Percentiles rank a stretch among this genome's conserved stretches.
Evolutionary conservation across 2,329 filamentous ascomycete species (phyloP).

Genomic region (Pseudocercospora pini-densiflorae): DNA sequence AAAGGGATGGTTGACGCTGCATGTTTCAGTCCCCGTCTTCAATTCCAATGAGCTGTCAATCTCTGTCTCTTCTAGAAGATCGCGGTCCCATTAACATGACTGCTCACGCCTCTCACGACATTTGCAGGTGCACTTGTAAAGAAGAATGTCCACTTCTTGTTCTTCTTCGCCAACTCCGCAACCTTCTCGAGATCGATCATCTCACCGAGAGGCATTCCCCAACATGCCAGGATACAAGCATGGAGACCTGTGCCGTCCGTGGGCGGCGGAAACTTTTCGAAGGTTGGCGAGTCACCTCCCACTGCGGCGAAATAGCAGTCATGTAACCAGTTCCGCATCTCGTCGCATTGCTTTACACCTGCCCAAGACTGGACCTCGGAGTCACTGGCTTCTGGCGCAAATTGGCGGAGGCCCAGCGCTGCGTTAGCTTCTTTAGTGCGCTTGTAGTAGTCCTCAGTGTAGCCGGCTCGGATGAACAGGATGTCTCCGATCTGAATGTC

Average conservation of each 20-base stretch:
- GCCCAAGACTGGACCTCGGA: conserved; percentile 47
- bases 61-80: conserved; percentile 35
- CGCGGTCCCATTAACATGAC: conserved; percentile 50
- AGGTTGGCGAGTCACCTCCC: conserved; percentile 65
- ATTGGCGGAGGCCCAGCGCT: conserved; percentile 47
- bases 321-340: conserved; percentile 68
- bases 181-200: conserved; percentile 61
- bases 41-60: not conserved
- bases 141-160: conserved; percentile 64
- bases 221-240: conserved; percentile 54
- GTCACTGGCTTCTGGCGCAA: conserved; percentile 50
- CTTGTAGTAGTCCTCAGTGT: conserved; percentile 61
- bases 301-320: conserved; percentile 71
- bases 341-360: conserved; percentile 58
- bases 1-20: not conserved
- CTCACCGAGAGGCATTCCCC: conserved; percentile 61
- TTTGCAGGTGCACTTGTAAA: conserved; percentile 65
- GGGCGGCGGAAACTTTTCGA: conserved; percentile 65
- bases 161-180: conserved; percentile 59
- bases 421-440: conserved; percentile 39
- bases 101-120: conserved; percentile 56
- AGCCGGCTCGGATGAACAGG: conserved; percentile 67
- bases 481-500: conserved; percentile 67
- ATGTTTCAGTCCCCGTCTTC: not conserved
- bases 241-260: conserved; percentile 44